These are phyloP conservation scores for Talaromyces nanjingensis DNA, from an alignment of 495 filamentous ascomycete genomes.

Conservation along the genomic window DNA sequence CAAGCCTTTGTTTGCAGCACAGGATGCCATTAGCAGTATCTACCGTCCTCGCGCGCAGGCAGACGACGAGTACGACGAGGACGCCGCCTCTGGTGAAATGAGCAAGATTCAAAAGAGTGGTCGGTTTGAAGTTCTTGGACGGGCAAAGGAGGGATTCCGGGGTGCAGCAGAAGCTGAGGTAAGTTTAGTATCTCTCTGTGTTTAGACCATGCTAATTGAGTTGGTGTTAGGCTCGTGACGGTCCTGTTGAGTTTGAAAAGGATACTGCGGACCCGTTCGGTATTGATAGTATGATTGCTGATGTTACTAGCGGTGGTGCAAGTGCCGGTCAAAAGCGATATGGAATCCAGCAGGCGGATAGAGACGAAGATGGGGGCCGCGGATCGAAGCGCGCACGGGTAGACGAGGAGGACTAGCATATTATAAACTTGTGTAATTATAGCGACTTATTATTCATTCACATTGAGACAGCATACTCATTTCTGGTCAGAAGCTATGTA, in stretches of 20 bases:
- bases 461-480: background rate
- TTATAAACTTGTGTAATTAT: background rate
- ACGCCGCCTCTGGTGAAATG: conserved; percentile 73
- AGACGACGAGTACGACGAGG: conserved; percentile 71
- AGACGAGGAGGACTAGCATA: conserved; percentile 56
- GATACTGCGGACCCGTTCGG: conserved; percentile 84
- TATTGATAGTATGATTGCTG: conserved; percentile 84
- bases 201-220: conserved; percentile 16
- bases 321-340: conserved; percentile 65
- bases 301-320: conserved; percentile 51
- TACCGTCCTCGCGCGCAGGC: conserved; percentile 71
- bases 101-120: conserved; percentile 76
- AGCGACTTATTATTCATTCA: background rate
- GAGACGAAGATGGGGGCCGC: conserved; percentile 31
- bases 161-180: conserved; percentile 83
- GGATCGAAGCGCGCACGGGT: conserved; percentile 71
- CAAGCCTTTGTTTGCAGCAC: conserved; percentile 92
- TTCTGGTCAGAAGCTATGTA: no score
- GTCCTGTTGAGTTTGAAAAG: conserved; percentile 98
- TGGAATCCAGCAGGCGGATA: conserved; percentile 71
- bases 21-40: conserved; percentile 92
- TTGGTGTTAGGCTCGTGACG: conserved; percentile 58
- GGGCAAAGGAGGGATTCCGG: conserved; percentile 79
- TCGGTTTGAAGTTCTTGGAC: conserved; percentile 82
- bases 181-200: conserved; percentile 22